Conservation (phyloP, 345 rosid genomes). For the Nasturtium officinale region DNA sequence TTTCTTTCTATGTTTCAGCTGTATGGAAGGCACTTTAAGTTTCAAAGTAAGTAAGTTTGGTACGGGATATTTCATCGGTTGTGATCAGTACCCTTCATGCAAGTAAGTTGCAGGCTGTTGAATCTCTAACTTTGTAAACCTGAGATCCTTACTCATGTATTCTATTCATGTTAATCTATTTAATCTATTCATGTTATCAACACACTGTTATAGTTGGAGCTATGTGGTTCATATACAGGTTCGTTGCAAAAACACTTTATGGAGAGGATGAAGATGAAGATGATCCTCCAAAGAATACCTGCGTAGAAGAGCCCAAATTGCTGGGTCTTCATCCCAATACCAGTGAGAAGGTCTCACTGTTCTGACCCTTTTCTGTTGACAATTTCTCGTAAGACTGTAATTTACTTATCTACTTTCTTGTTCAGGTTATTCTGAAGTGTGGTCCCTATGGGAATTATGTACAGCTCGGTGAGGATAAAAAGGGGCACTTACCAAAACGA, state of each 20-base stretch:
- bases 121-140: constrained; percentile 6
- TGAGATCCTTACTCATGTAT: constrained; percentile 8
- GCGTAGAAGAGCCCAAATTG: constrained; percentile 77
- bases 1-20: constrained; percentile 58
- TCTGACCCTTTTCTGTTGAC: constrained; percentile 25
- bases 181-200: neutral
- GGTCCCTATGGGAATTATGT: constrained; percentile 94
- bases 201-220: constrained; percentile 20
- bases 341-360: constrained; percentile 72
- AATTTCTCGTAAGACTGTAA: neutral
- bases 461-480: constrained; percentile 93
- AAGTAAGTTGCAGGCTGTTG: constrained; percentile 61
- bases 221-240: constrained; percentile 51
- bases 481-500: constrained; percentile 73
- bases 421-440: constrained; percentile 78
- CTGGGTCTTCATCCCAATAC: constrained; percentile 82
- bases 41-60: constrained; percentile 87
- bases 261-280: constrained; percentile 82
- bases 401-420: constrained; percentile 27
- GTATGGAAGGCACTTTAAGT: constrained; percentile 78
- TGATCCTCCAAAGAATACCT: constrained; percentile 47
- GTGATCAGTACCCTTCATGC: constrained; percentile 92
- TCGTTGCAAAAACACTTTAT: constrained; percentile 82
- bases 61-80: constrained; percentile 89
- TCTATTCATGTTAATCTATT: constrained; percentile 4